Percentiles rank a stretch among this genome's conserved stretches.
Evolutionary conservation across 1,284 basidiomycete species (phyloP).

Genomic region (Inonotus obliquus): DNA sequence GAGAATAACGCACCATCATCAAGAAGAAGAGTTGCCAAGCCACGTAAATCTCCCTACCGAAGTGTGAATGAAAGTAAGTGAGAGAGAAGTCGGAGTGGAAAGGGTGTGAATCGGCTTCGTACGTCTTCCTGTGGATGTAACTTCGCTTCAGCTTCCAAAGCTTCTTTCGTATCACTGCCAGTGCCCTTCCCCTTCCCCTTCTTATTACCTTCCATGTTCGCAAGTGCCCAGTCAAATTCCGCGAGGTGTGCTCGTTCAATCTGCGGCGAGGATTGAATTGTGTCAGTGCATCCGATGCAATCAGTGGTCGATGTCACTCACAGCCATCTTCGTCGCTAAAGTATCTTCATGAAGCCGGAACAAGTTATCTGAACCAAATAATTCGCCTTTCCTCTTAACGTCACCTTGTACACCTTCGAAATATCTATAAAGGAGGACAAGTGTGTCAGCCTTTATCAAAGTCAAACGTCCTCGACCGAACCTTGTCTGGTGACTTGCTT

Average conservation of each 20-base stretch:
- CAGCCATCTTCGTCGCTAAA: constrained; percentile 69
- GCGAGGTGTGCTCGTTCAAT: constrained; percentile 70
- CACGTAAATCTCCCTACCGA: constrained; percentile 49
- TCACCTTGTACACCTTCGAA: constrained; percentile 81
- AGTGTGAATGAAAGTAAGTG: neutral
- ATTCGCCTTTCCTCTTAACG: constrained; percentile 65
- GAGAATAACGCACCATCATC: constrained; percentile 49
- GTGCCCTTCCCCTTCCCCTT: constrained; percentile 39
- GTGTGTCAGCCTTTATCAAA: neutral
- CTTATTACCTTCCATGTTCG: constrained; percentile 48
- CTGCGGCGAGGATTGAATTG: constrained; percentile 31
- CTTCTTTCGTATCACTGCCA: constrained; percentile 35
- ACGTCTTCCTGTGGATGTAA: constrained; percentile 45
- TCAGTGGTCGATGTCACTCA: constrained; percentile 30
- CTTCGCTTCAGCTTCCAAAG: constrained; percentile 45
- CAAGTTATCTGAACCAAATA: constrained; percentile 80
- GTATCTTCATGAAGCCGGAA: constrained; percentile 73
- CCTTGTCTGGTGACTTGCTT: constrained; percentile 77
- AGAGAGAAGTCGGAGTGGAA: neutral
- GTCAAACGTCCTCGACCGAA: constrained; percentile 22
- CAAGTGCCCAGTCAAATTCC: constrained; percentile 74
- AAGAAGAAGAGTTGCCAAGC: constrained; percentile 61
- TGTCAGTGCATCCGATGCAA: neutral
- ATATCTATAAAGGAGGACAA: constrained; percentile 41
- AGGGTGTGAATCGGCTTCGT: too few species aligned